These are phyloP conservation scores for Penicillium sp. DNA, from an alignment of 2,329 filamentous ascomycete species.

Conservation along the genomic window DNA sequence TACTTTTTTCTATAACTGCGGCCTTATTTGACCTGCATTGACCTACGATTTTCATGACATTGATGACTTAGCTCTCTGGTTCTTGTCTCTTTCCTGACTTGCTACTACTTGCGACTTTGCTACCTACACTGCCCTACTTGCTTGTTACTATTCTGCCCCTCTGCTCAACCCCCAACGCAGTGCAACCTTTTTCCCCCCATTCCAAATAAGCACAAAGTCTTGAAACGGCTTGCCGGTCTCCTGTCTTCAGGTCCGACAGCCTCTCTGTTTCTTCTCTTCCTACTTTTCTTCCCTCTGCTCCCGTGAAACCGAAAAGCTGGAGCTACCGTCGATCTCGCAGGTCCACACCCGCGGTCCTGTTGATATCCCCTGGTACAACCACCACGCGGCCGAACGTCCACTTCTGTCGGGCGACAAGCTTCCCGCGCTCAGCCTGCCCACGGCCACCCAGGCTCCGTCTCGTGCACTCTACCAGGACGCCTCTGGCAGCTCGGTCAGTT, in stretches of 20 bases:
- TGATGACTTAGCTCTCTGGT: conserved; percentile 19
- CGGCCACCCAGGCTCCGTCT: conserved; percentile 64
- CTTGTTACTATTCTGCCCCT: too few relatives aligned
- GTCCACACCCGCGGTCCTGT: conserved; percentile 74
- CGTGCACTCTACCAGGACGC: conserved; percentile 70
- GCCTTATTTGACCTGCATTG: conserved; percentile 16
- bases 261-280: conserved; percentile 13
- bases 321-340: conserved; percentile 83
- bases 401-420: conserved; percentile 71
- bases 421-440: conserved; percentile 68
- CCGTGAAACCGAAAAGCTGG: conserved; percentile 79
- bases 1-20: conserved; percentile 13
- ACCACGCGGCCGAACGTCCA: conserved; percentile 62
- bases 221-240: conserved; percentile 21
- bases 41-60: conserved; percentile 37
- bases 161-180: neutral
- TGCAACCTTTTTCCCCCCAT: conserved; percentile 11
- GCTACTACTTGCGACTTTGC: neutral
- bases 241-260: conserved; percentile 23
- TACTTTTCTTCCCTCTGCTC: conserved; percentile 20
- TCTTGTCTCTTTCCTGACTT: conserved; percentile 7
- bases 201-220: neutral
- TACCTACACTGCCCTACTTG: neutral
- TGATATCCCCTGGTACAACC: conserved; percentile 69
- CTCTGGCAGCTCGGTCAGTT: conserved; percentile 36